These are phyloP conservation scores for Acrocalymma vagum DNA, from an alignment of 2,329 filamentous ascomycete genomes.

Conservation along the genomic window DNA sequence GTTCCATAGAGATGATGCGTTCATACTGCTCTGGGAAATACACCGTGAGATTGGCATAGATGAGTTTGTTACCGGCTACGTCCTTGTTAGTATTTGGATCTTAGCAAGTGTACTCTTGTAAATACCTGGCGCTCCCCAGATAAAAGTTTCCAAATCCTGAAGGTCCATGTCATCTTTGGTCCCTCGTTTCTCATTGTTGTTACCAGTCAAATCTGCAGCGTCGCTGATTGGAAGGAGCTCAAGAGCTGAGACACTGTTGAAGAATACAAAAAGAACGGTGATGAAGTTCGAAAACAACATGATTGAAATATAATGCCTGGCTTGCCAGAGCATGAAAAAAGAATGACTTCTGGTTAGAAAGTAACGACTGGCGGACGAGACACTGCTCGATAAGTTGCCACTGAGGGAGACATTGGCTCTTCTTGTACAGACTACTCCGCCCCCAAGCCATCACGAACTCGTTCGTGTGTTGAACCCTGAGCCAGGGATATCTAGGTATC, in stretches of 20 bases:
- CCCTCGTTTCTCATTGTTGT: constrained; percentile 8
- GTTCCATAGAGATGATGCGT: constrained; percentile 26
- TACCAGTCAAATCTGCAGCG: constrained; percentile 1
- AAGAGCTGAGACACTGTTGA: constrained; percentile 9
- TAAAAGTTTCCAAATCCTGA: constrained; percentile 20
- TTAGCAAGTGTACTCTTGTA: neutral
- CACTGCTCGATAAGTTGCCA: neutral
- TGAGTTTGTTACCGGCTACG: constrained; percentile 13
- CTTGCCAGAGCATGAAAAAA: constrained; percentile 3
- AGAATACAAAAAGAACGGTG: constrained; percentile 6
- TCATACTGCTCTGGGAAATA: constrained; percentile 22
- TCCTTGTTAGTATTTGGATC: constrained; percentile 3
- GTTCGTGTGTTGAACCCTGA: constrained; percentile 1
- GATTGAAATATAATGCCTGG: neutral
- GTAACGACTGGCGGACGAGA: constrained; percentile 3
- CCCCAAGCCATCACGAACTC: constrained; percentile 4
- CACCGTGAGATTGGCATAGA: constrained; percentile 25
- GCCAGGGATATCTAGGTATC: constrained; percentile 6
- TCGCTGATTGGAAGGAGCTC: constrained; percentile 15
- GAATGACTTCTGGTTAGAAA: neutral
- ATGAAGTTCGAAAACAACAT: constrained; percentile 8
- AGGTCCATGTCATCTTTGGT: constrained; percentile 17
- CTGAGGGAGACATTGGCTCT: neutral
- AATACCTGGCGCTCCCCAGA: constrained; percentile 21
- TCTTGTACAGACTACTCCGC: constrained; percentile 8